Evolutionary conservation across 108 stramenopile genomes (phyloP).

Genomic region (Skeletonema tropicum): DNA sequence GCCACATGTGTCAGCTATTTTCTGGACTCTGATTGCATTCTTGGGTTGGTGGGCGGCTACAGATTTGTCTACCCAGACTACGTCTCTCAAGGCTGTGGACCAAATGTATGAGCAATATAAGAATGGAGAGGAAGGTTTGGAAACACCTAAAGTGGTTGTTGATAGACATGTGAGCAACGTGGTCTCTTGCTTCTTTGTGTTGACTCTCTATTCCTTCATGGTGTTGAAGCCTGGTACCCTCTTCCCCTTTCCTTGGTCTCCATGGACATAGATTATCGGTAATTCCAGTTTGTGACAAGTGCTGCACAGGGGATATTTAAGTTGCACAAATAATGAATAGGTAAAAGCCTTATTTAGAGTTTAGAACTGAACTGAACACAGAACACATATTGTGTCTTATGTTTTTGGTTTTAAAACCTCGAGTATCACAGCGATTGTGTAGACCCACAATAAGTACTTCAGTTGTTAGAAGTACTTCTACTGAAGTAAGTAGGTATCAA

Average conservation of each 20-base stretch:
- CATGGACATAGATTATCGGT: background rate
- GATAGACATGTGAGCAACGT: slow-evolving; percentile 63
- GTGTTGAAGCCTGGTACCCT: slow-evolving; percentile 64
- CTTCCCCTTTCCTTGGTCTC: slow-evolving; percentile 42
- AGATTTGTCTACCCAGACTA: slow-evolving; percentile 63
- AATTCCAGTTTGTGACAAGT: no score
- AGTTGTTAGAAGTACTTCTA: no score
- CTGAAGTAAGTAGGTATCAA: no score
- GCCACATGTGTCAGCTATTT: slow-evolving; percentile 54
- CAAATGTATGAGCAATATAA: slow-evolving; percentile 38
- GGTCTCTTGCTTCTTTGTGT: slow-evolving; percentile 59
- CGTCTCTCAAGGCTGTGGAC: slow-evolving; percentile 42
- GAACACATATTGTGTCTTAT: no score
- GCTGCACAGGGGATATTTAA: no score
- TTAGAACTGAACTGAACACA: no score
- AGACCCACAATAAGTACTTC: no score
- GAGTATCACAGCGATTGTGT: no score
- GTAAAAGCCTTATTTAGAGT: no score
- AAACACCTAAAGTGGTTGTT: slow-evolving; percentile 52
- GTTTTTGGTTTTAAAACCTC: no score
- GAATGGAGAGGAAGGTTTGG: slow-evolving; percentile 25
- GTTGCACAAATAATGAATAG: no score
- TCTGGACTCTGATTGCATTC: slow-evolving; percentile 60
- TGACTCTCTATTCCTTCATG: slow-evolving; percentile 64
- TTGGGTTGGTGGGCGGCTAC: slow-evolving; percentile 65